Percentiles rank a stretch among this genome's conserved stretches.
These are phyloP conservation scores for Dictyostelium intermedium DNA, from an alignment of 78 protist species.

Conservation along the genomic window DNA sequence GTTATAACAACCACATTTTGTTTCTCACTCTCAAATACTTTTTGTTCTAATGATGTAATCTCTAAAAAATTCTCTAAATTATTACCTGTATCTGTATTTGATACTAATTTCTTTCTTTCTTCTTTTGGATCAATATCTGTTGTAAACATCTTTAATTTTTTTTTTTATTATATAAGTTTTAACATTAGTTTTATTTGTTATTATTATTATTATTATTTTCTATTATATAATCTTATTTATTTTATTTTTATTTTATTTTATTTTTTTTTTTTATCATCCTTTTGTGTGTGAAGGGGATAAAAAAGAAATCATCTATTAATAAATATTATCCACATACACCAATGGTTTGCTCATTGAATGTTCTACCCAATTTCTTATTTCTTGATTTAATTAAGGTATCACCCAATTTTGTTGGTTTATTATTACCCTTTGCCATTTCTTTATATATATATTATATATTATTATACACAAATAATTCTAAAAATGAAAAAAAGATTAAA, in stretches of 20 bases:
- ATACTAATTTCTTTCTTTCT: conserved; percentile 63
- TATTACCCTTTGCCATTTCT: not conserved
- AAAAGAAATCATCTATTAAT: not conserved
- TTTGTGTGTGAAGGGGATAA: no score
- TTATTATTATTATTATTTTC: no score
- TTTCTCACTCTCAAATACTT: conserved; percentile 76
- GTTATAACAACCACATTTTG: conserved; percentile 77
- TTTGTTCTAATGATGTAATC: conserved; percentile 60
- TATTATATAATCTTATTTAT: no score
- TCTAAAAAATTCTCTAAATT: conserved; percentile 60
- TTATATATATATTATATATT: not conserved
- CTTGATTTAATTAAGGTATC: conserved; percentile 42
- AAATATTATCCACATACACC: conserved; percentile 7
- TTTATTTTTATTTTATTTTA: no score
- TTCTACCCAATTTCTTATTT: conserved; percentile 63
- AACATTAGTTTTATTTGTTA: no score
- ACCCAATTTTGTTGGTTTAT: conserved; percentile 18
- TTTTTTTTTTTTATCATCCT: no score
- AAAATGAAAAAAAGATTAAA: no score
- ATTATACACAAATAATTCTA: no score
- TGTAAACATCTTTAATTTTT: conserved; percentile 82
- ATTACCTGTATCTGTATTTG: conserved; percentile 58
- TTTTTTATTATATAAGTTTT: no score
- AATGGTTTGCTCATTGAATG: conserved; percentile 66
- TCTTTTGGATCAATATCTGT: conserved; percentile 80